A percentile compares a stretch with the other conserved stretches of the same genome.
Conservation (phyloP, 805 yeast genomes). For the Lipomyces oligophaga region DNA sequence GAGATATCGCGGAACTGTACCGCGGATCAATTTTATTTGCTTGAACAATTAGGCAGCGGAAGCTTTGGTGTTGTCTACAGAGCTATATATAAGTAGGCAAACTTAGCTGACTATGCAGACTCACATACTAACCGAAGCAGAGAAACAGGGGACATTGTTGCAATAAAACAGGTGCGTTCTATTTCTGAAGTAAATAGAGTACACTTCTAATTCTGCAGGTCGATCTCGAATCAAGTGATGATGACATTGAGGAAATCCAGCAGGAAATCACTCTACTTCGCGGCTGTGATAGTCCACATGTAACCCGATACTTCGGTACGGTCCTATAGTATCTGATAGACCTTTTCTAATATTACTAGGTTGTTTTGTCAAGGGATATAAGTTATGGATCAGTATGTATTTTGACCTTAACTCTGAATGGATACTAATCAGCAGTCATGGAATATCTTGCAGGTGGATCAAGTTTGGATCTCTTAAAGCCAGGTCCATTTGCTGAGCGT, state of each 20-base stretch:
- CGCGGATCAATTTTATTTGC: slow-evolving; percentile 47
- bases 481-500: slow-evolving; percentile 57
- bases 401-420: neutral
- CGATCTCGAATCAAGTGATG: slow-evolving; percentile 62
- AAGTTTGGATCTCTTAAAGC: slow-evolving; percentile 54
- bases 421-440: slow-evolving; percentile 45
- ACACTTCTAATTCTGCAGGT: slow-evolving; percentile 41
- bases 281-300: slow-evolving; percentile 58
- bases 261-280: slow-evolving; percentile 66
- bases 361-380: slow-evolving; percentile 63
- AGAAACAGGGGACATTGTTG: slow-evolving; percentile 37
- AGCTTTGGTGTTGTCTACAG: slow-evolving; percentile 74
- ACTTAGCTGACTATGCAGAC: slow-evolving; percentile 1
- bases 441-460: slow-evolving; percentile 79
- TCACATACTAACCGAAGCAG: slow-evolving; percentile 5
- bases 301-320: slow-evolving; percentile 57
- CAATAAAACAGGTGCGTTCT: slow-evolving; percentile 35
- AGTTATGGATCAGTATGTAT: slow-evolving; percentile 58
- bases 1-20: slow-evolving; percentile 10
- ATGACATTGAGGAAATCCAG: slow-evolving; percentile 69
- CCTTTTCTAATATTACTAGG: slow-evolving; percentile 33
- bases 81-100: slow-evolving; percentile 47
- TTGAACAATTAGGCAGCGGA: slow-evolving; percentile 65
- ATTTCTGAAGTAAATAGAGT: neutral
- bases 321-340: neutral